phyloP scores from a whole-genome alignment of 305 asterid genomes.

The Fraxinus sp. region DNA sequence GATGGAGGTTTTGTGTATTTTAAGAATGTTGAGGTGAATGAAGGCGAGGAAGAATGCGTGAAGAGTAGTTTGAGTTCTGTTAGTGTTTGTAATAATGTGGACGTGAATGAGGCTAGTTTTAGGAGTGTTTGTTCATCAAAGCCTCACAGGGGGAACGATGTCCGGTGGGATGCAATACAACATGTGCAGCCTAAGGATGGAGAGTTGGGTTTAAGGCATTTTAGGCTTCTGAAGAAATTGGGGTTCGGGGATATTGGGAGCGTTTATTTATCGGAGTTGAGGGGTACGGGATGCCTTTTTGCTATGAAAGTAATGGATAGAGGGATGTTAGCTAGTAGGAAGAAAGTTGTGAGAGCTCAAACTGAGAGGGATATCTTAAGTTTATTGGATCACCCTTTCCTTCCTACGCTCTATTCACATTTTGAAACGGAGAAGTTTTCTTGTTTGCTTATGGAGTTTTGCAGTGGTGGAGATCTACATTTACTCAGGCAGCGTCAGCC shows the following conservation, averaged over 20 bases:
- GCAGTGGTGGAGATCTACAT: constrained; percentile 97
- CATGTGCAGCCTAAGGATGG: constrained; percentile 55
- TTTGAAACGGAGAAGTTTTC: constrained; percentile 90
- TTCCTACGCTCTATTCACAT: constrained; percentile 88
- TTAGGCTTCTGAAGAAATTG: constrained; percentile 82
- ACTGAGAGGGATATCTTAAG: constrained; percentile 87
- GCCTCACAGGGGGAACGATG: constrained; percentile 83
- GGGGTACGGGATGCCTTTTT: constrained; percentile 67
- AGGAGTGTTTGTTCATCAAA: constrained; percentile 61
- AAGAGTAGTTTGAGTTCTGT: constrained; percentile 38
- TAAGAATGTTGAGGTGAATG: constrained; percentile 27
- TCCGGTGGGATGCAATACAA: constrained; percentile 85
- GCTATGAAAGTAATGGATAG: constrained; percentile 96
- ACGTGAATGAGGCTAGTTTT: constrained; percentile 59
- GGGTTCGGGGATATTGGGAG: constrained; percentile 99
- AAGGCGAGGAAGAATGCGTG: constrained; percentile 30
- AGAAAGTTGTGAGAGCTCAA: constrained; percentile 81
- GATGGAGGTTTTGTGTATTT: constrained; percentile 39
- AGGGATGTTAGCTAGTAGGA: constrained; percentile 80
- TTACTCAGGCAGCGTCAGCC: constrained; percentile 92
- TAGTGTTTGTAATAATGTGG: constrained; percentile 34
- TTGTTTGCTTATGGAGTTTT: constrained; percentile 88
- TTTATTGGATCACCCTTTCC: constrained; percentile 87
- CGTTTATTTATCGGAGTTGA: constrained; percentile 86
- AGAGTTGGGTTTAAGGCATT: constrained; percentile 78